These are phyloP conservation scores for Tetrahymena elliotti DNA, from an alignment of 73 alveolate genomes.

Conservation along the genomic window DNA sequence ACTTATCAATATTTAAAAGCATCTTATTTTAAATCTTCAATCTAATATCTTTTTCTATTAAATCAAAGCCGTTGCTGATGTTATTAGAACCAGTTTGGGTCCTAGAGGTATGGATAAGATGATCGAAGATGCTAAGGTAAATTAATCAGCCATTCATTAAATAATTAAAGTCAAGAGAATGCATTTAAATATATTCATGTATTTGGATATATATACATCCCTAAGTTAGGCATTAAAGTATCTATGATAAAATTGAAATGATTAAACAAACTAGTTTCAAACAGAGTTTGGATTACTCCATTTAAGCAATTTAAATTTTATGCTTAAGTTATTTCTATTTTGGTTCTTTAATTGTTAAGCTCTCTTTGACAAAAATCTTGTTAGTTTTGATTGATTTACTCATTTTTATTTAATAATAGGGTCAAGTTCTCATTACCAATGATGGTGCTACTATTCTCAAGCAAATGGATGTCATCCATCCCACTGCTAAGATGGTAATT, in stretches of 20 bases:
- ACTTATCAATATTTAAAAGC: neutral
- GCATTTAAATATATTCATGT: neutral
- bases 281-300: neutral
- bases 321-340: neutral
- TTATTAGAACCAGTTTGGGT: slow-evolving; percentile 97
- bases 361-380: neutral
- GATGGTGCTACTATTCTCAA: slow-evolving; percentile 99
- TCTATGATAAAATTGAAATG: neutral
- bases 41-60: neutral
- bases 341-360: neutral
- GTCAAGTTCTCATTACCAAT: slow-evolving; percentile 96
- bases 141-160: neutral
- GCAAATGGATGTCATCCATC: slow-evolving; percentile 98
- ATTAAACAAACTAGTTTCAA: neutral
- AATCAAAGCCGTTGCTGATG: slow-evolving; percentile 85
- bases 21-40: neutral
- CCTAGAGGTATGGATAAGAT: slow-evolving; percentile 99
- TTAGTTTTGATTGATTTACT: neutral
- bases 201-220: neutral
- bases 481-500: slow-evolving; percentile 97
- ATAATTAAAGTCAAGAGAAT: neutral
- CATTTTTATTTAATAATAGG: slow-evolving; percentile 56
- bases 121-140: slow-evolving; percentile 61
- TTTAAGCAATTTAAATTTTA: neutral
- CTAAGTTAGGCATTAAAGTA: neutral